phyloP scores from a whole-genome alignment of 208 protist species.

The Blechomonas ayalai region DNA sequence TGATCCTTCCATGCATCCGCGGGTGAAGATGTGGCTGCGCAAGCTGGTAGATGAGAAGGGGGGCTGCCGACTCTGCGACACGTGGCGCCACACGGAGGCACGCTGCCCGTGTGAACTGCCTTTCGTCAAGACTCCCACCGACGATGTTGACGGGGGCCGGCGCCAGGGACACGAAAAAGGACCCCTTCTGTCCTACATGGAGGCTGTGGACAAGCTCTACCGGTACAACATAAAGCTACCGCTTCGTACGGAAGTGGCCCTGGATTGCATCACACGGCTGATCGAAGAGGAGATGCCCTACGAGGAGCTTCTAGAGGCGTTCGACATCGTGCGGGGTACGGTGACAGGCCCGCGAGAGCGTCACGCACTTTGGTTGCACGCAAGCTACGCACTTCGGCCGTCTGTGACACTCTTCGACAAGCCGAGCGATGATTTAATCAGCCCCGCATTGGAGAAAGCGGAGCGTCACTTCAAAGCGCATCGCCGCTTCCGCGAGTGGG shows the following conservation, averaged over 20 bases:
- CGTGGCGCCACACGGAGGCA: conserved; percentile 58
- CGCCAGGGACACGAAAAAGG: conserved; percentile 6
- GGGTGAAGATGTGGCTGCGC: conserved; percentile 45
- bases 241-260: conserved; percentile 28
- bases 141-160: conserved; percentile 5
- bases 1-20: conserved; percentile 70
- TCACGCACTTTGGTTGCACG: conserved; percentile 81
- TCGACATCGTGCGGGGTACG: conserved; percentile 72
- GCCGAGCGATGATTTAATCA: conserved; percentile 55
- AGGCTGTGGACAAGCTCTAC: conserved; percentile 63
- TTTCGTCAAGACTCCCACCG: conserved; percentile 33
- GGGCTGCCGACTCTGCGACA: conserved; percentile 69
- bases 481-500: conserved; percentile 66
- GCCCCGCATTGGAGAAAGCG: conserved; percentile 51
- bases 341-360: conserved; percentile 66
- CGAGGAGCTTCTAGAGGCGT: conserved; percentile 71
- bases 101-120: conserved; percentile 70
- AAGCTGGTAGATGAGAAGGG: conserved; percentile 40
- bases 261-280: conserved; percentile 51
- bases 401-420: conserved; percentile 78
- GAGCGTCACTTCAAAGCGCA: conserved; percentile 26
- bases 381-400: conserved; percentile 65
- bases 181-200: conserved; percentile 31
- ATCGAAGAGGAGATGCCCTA: conserved; percentile 61
- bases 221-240: conserved; percentile 47